These are phyloP conservation scores for Pseudocercospora eumusae DNA, from an alignment of 2,329 filamentous ascomycete genomes.

Conservation along the genomic window DNA sequence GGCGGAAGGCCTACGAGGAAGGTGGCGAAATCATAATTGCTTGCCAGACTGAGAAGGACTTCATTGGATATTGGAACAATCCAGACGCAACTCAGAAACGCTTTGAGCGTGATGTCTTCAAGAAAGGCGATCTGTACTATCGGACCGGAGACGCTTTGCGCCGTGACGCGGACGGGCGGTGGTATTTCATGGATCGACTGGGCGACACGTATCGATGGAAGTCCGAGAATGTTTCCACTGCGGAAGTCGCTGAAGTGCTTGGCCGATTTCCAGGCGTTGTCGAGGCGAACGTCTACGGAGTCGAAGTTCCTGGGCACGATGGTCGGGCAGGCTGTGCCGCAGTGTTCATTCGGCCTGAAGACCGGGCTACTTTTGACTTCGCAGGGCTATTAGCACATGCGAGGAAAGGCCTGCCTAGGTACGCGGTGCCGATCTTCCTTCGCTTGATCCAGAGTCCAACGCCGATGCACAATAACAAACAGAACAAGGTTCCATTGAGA, in stretches of 20 bases:
- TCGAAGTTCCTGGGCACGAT: conserved; percentile 50
- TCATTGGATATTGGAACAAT: conserved; percentile 71
- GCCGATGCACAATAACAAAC: conserved; percentile 75
- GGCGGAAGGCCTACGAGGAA: conserved; percentile 62
- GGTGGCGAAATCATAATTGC: conserved; percentile 76
- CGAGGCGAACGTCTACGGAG: conserved; percentile 54
- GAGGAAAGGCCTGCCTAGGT: conserved; percentile 64
- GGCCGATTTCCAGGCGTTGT: conserved; percentile 48
- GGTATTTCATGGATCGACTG: conserved; percentile 53
- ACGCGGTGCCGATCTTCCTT: conserved; percentile 75
- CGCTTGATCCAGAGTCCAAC: conserved; percentile 59
- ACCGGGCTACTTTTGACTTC: conserved; percentile 59
- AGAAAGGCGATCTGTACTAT: conserved; percentile 52
- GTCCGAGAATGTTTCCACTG: conserved; percentile 52
- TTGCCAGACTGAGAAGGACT: conserved; percentile 59
- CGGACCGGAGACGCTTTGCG: conserved; percentile 52
- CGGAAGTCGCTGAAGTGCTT: conserved; percentile 50
- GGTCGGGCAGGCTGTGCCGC: conserved; percentile 59
- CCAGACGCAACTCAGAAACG: conserved; percentile 63
- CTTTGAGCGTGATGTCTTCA: conserved; percentile 51
- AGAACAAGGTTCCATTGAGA: conserved; percentile 71
- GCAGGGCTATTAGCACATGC: conserved; percentile 60
- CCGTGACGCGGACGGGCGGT: conserved; percentile 47
- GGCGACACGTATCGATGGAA: conserved; percentile 56
- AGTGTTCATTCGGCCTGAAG: conserved; percentile 57